Conservation (phyloP, 106 monocot species). For the Triglochin maritima region DNA sequence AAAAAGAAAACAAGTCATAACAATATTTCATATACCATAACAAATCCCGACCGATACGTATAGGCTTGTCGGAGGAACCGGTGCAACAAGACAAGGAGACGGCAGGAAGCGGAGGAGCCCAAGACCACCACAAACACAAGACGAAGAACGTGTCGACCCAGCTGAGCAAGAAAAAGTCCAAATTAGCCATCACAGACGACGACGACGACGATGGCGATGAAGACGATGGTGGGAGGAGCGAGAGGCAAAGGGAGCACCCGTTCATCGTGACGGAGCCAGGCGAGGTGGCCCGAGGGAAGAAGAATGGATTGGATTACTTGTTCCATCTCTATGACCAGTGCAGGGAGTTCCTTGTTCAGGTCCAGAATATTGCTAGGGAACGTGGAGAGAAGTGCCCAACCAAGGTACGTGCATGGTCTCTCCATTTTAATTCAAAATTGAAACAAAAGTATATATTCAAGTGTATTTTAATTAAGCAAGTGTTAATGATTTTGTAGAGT, state of each 20-base stretch:
- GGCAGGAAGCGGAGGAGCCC: slow-evolving; percentile 38
- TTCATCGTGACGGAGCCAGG: slow-evolving; percentile 98
- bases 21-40: not conserved
- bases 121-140: slow-evolving; percentile 4
- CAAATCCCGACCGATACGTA: not conserved
- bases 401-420: slow-evolving; percentile 37
- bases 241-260: slow-evolving; percentile 91
- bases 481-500: no score
- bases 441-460: no score
- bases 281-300: slow-evolving; percentile 93
- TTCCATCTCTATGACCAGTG: slow-evolving; percentile 97
- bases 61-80: slow-evolving; percentile 80
- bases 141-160: no score
- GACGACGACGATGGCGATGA: slow-evolving; percentile 10
- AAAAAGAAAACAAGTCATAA: not conserved
- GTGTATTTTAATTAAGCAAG: no score
- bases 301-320: slow-evolving; percentile 94
- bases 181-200: not conserved
- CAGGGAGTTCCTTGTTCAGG: slow-evolving; percentile 72
- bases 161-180: slow-evolving; percentile 12
- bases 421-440: not conserved
- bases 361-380: slow-evolving; percentile 63
- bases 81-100: slow-evolving; percentile 32
- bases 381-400: slow-evolving; percentile 91
- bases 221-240: slow-evolving; percentile 12